phyloP scores from a whole-genome alignment of 2,329 filamentous ascomycete species.

The Epichloe glyceriae region DNA sequence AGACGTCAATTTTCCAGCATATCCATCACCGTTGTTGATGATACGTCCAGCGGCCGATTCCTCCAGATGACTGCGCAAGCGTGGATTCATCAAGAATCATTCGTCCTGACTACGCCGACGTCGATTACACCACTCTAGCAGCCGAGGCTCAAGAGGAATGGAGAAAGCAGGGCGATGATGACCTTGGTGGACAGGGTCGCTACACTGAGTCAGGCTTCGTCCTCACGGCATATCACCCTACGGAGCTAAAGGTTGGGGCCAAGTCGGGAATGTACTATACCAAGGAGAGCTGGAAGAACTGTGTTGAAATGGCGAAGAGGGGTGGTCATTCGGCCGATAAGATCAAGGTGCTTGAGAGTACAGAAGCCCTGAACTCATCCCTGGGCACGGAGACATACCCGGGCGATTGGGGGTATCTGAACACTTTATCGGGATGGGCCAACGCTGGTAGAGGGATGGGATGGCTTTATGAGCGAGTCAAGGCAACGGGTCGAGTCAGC shows the following conservation, averaged over 20 bases:
- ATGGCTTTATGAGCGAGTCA: conserved; percentile 44
- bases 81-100: conserved; percentile 53
- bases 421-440: conserved; percentile 66
- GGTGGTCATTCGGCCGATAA: conserved; percentile 23
- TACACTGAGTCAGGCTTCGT: conserved; percentile 61
- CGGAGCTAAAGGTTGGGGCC: conserved; percentile 14
- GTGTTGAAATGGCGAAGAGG: conserved; percentile 33
- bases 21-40: conserved; percentile 47
- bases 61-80: conserved; percentile 47
- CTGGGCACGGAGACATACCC: conserved; percentile 36
- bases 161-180: conserved; percentile 44
- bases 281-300: conserved; percentile 47
- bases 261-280: conserved; percentile 45
- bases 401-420: conserved; percentile 60
- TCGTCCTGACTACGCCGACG: conserved; percentile 67
- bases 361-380: conserved; percentile 29
- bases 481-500: conserved; percentile 39
- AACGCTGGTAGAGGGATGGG: conserved; percentile 60
- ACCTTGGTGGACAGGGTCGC: conserved; percentile 48
- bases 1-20: conserved; percentile 41
- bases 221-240: conserved; percentile 42
- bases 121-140: conserved; percentile 63
- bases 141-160: conserved; percentile 55
- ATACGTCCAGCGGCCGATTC: conserved; percentile 38
- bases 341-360: conserved; percentile 32